phyloP scores from a whole-genome alignment of 2,329 filamentous ascomycete species.

The Ophiostoma triangulosporum region DNA sequence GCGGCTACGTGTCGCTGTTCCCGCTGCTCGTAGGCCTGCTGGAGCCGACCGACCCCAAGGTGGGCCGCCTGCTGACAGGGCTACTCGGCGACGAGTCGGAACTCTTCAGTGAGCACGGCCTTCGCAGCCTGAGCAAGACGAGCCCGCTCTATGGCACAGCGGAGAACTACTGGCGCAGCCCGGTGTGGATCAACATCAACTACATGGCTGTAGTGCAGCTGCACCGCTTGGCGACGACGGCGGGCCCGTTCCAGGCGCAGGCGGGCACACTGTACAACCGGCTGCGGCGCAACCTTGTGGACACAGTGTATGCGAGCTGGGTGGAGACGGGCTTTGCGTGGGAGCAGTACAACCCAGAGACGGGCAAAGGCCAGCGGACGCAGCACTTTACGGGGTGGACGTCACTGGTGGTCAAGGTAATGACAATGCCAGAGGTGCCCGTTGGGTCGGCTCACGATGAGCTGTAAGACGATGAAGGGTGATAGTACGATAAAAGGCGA shows the following conservation, averaged over 20 bases:
- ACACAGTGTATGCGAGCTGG: conserved; percentile 83
- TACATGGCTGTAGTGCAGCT: conserved; percentile 73
- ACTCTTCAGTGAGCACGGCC: conserved; percentile 81
- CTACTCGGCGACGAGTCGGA: conserved; percentile 69
- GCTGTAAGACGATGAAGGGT: conserved; percentile 22
- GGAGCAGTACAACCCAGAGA: conserved; percentile 96
- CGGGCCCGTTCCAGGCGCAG: conserved; percentile 53
- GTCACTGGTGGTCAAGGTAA: conserved; percentile 93
- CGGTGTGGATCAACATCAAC: conserved; percentile 94
- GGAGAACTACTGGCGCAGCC: conserved; percentile 95
- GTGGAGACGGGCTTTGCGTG: conserved; percentile 87
- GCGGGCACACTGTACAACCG: conserved; percentile 62
- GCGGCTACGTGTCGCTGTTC: conserved; percentile 88
- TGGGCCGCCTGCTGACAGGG: conserved; percentile 63
- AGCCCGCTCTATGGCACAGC: conserved; percentile 75
- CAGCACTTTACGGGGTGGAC: conserved; percentile 99
- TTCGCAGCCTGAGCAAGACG: conserved; percentile 75
- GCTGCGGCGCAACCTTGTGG: conserved; percentile 71
- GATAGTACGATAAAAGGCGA: no score
- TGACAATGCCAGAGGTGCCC: conserved; percentile 71
- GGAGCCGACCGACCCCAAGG: conserved; percentile 55
- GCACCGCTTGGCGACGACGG: conserved; percentile 52
- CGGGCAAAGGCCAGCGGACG: conserved; percentile 82
- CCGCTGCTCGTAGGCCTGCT: conserved; percentile 81
- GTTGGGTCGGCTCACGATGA: conserved; percentile 30